phyloP scores from a whole-genome alignment of 202 grass and related monocot species.

The Zizania palustris region DNA sequence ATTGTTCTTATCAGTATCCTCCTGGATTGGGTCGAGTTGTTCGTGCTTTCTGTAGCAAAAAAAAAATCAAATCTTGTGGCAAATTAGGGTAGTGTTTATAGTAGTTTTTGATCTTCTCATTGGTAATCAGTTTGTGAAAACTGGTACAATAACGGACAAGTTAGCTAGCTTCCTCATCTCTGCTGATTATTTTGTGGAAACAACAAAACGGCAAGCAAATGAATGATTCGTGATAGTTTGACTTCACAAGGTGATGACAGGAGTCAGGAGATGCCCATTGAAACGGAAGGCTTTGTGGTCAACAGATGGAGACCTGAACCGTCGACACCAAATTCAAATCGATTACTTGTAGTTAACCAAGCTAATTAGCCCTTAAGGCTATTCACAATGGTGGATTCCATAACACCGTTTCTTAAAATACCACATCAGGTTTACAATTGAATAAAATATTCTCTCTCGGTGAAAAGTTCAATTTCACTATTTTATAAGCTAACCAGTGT shows the following conservation, averaged over 20 bases:
- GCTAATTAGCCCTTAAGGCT: too few relatives aligned
- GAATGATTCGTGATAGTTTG: not conserved
- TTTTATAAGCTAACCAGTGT: too few relatives aligned
- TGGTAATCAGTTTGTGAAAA: too few relatives aligned
- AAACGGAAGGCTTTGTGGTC: conserved; percentile 14
- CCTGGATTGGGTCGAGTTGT: not conserved
- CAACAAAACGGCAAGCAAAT: not conserved
- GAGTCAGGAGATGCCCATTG: not conserved
- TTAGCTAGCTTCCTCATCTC: too few relatives aligned
- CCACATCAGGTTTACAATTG: too few relatives aligned
- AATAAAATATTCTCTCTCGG: too few relatives aligned
- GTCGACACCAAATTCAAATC: conserved; percentile 26
- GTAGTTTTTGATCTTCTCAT: too few relatives aligned
- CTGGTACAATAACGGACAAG: too few relatives aligned
- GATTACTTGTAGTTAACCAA: not conserved
- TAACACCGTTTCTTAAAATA: too few relatives aligned
- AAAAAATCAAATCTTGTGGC: not conserved
- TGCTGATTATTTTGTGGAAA: not conserved
- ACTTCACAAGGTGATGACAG: not conserved
- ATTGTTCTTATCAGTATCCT: not conserved
- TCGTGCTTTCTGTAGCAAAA: not conserved
- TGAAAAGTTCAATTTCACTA: too few relatives aligned
- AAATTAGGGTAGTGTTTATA: not conserved
- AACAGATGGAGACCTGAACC: conserved; percentile 42
- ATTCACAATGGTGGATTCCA: too few relatives aligned